Evolutionary conservation across 1,284 basidiomycete species (phyloP), one percentile per base, ranked within the genome.

Genomic region (Cutaneotrichosporon sp.): DNA sequence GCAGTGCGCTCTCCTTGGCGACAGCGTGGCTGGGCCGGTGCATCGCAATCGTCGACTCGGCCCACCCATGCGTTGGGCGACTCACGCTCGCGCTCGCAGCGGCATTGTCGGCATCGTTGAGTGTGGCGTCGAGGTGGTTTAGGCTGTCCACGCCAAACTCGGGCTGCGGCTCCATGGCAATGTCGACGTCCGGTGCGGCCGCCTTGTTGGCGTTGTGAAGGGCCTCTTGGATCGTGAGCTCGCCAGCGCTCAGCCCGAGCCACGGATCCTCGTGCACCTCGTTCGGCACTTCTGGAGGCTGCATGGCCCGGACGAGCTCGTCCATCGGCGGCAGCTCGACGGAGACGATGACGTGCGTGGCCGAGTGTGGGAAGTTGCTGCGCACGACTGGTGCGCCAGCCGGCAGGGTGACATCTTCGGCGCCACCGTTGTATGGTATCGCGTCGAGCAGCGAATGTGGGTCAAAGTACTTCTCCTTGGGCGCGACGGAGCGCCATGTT

Each of bases 401-500:
- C 54, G 52, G 45, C 31, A 42, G 55, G 43, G 45, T 56, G 24
- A 3, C 51, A 46, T 65, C 53, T 22, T 54, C 47, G 46, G 47
- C 29, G 11, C 22, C 43, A 13, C 57, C 38, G 52, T 25, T 43
- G 51, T 67, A 67, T 2, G 64, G 64, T 2, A 65, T 50, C 11
- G 71, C 69, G 13, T 60, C 56, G 50, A 63, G 60, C 24, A 60
- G 43, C 13, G 58, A 56, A 1, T 56, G 58, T 4, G 64, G 64
- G 42, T 66, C 64, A 36, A 60, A 66, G 46, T 66, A 66, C 59
- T 63, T 66, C 31, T 63, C 65, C 52, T 62, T 62, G 3, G 70
- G 71, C 4, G 74, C 73, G 6, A 69, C 69, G 7, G 76, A 78
- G 27, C 69, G 67, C 69, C 72, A 79, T 0, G 68, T 69, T 14